A percentile compares a stretch with the other conserved stretches of the same genome.
phyloP scores from a whole-genome alignment of 2,329 filamentous ascomycete genomes.

The Beauveria varroae region DNA sequence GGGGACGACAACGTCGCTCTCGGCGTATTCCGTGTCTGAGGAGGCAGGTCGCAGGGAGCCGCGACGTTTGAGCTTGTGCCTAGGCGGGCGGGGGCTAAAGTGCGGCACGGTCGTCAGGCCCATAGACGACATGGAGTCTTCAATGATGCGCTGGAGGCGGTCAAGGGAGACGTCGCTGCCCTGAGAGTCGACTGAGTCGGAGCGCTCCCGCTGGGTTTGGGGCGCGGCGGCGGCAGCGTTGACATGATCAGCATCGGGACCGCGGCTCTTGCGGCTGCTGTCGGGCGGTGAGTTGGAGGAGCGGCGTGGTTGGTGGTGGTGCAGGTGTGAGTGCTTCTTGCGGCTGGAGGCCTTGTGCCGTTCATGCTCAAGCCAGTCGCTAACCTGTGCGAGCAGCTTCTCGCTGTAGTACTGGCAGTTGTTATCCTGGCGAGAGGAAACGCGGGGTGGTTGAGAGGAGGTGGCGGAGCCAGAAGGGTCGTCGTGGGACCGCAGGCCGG shows the following conservation, averaged over 20 bases:
- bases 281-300: conserved; percentile 32
- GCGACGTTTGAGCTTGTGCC: conserved; percentile 32
- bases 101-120: conserved; percentile 40
- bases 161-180: conserved; percentile 67
- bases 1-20: conserved; percentile 77
- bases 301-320: conserved; percentile 30
- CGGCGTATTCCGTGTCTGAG: conserved; percentile 79
- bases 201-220: conserved; percentile 25
- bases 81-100: conserved; percentile 35
- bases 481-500: conserved; percentile 21
- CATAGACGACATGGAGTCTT: conserved; percentile 53
- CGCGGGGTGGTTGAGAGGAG: conserved; percentile 12
- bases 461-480: conserved; percentile 15
- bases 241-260: conserved; percentile 14
- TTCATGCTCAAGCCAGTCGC: conserved; percentile 78
- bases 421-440: conserved; percentile 21
- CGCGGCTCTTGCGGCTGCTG: not conserved
- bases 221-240: conserved; percentile 8
- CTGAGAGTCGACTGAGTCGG: conserved; percentile 56
- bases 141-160: conserved; percentile 70
- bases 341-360: conserved; percentile 53
- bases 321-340: conserved; percentile 27
- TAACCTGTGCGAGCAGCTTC: conserved; percentile 64
- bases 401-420: conserved; percentile 38
- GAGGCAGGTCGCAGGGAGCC: conserved; percentile 45